These are phyloP conservation scores for Prorocentrum cordatum DNA, from an alignment of 169 alveolate genomes.

Conservation along the genomic window DNA sequence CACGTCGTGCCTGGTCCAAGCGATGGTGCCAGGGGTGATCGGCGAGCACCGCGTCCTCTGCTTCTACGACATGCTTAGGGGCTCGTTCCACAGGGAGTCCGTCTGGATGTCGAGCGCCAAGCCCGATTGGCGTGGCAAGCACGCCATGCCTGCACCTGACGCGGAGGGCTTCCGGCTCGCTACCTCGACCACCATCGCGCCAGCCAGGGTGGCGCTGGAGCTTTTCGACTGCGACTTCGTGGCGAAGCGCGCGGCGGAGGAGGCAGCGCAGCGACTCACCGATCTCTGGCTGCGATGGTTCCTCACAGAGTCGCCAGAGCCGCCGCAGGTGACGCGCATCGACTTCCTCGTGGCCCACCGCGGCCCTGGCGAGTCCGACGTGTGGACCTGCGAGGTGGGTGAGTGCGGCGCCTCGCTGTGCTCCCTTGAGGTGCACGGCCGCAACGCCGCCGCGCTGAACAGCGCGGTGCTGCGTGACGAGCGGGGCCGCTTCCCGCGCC, in stretches of 20 bases:
- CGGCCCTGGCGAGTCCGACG: background rate
- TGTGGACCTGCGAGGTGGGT: constrained; percentile 53
- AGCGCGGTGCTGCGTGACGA: constrained; percentile 25
- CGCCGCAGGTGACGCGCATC: constrained; percentile 19
- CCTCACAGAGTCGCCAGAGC: constrained; percentile 23
- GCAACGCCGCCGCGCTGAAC: constrained; percentile 34
- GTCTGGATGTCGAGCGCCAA: background rate
- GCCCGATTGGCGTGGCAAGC: background rate
- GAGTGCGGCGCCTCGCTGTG: constrained; percentile 59
- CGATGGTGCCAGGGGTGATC: background rate
- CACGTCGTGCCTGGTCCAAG: constrained; percentile 45
- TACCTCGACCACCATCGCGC: background rate
- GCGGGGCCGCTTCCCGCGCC: constrained; percentile 22
- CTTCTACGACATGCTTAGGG: background rate
- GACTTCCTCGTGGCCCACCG: constrained; percentile 15
- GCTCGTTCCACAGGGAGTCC: background rate
- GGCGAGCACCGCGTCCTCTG: constrained; percentile 56
- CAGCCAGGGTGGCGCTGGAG: background rate
- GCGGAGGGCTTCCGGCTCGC: background rate
- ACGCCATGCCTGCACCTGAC: background rate
- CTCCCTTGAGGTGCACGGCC: constrained; percentile 30
- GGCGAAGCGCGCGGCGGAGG: no score
- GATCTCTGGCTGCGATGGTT: constrained; percentile 40
- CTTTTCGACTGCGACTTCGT: background rate
- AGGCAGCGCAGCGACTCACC: no score